Percentiles rank a stretch among this genome's conserved stretches.
phyloP scores from a whole-genome alignment of 805 yeast species.

The Wickerhamiella galacta region DNA sequence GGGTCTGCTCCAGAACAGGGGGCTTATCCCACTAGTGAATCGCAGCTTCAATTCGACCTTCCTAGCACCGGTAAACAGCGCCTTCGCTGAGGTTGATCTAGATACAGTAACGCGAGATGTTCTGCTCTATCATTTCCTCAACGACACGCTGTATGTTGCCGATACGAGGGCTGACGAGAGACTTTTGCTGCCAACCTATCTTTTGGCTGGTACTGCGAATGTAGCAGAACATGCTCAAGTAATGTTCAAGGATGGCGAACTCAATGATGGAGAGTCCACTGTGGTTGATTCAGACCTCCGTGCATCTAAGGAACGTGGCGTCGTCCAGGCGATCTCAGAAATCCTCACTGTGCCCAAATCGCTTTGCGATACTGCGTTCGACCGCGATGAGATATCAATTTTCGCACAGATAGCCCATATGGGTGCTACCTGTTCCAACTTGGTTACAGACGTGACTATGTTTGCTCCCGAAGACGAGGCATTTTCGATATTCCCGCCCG shows the following conservation, averaged over 20 bases:
- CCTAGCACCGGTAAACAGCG: constrained; percentile 67
- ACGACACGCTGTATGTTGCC: constrained; percentile 8
- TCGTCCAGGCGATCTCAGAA: constrained; percentile 13
- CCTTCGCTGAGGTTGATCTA: constrained; percentile 29
- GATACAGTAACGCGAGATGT: constrained; percentile 10
- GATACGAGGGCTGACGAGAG: constrained; percentile 3
- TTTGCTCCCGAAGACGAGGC: constrained; percentile 12
- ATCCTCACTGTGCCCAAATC: constrained; percentile 11
- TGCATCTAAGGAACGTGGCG: constrained; percentile 15
- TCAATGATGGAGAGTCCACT: constrained; percentile 10
- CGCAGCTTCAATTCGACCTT: constrained; percentile 46
- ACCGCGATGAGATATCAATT: constrained; percentile 4
- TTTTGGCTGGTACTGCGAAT: background rate
- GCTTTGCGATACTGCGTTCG: constrained; percentile 7
- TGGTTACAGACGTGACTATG: constrained; percentile 5
- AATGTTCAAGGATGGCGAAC: constrained; percentile 4
- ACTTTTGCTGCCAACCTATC: constrained; percentile 6
- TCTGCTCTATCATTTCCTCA: constrained; percentile 21
- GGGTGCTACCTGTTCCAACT: background rate
- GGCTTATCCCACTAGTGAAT: constrained; percentile 46
- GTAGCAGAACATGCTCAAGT: constrained; percentile 11
- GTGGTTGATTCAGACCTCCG: constrained; percentile 13
- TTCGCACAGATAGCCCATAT: constrained; percentile 10
- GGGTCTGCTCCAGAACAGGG: constrained; percentile 42
- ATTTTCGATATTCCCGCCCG: constrained; percentile 1